These are phyloP conservation scores for Cutaneotrichosporon cavernicola DNA, from an alignment of 1,284 basidiomycete species.

Conservation along the genomic window DNA sequence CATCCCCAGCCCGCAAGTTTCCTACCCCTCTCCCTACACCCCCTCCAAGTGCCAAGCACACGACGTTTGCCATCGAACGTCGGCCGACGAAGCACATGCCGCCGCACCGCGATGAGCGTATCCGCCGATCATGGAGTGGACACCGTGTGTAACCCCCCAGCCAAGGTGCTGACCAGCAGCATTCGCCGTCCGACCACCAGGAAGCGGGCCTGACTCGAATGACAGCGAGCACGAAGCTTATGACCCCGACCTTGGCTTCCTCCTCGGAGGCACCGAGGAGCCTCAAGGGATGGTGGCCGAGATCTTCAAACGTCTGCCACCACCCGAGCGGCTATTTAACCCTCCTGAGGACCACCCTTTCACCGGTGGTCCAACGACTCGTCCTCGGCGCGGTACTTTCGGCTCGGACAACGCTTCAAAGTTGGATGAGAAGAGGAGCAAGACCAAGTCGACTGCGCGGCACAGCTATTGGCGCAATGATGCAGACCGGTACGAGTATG, in stretches of 20 bases:
- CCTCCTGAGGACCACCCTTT: background rate
- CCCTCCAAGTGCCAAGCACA: background rate
- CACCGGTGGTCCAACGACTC: background rate
- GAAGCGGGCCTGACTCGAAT: background rate
- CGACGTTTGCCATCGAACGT: background rate
- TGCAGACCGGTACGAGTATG: background rate
- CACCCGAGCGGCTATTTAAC: too few species aligned
- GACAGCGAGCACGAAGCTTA: background rate
- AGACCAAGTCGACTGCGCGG: background rate
- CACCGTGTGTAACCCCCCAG: background rate
- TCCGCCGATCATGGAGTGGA: constrained; percentile 1
- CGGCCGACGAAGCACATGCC: too few species aligned
- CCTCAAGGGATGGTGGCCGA: background rate
- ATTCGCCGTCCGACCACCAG: background rate
- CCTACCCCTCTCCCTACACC: background rate
- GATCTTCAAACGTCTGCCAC: background rate
- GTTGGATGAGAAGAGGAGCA: background rate
- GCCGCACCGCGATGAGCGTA: background rate
- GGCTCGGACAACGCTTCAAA: background rate
- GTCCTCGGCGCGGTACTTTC: background rate
- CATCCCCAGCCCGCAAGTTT: background rate
- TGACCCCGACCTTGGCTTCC: background rate
- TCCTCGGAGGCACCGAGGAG: background rate
- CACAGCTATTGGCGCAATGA: background rate
- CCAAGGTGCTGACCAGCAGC: background rate